Percentiles rank a stretch among this genome's conserved stretches.
phyloP scores from a whole-genome alignment of 805 yeast species.

The Candida chauliodis region DNA sequence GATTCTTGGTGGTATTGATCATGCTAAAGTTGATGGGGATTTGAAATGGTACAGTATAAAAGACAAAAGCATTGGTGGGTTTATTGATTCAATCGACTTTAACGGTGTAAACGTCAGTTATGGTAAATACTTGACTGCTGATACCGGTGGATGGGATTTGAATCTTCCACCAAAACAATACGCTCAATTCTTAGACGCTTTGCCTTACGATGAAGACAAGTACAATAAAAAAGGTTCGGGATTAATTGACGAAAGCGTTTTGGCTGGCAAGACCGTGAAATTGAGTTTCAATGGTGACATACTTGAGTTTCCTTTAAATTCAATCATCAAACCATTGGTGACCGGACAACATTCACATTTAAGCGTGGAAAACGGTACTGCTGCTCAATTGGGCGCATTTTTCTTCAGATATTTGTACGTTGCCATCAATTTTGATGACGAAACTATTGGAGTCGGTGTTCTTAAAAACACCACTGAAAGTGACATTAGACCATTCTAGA shows the following conservation, averaged over 20 bases:
- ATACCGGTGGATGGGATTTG: not conserved
- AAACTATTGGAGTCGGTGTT: not conserved
- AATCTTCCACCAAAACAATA: not conserved
- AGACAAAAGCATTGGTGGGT: not conserved
- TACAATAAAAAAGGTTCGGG: not conserved
- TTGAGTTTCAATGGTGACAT: not conserved
- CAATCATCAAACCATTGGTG: not conserved
- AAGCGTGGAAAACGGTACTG: not conserved
- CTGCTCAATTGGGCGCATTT: slow-evolving; percentile 1
- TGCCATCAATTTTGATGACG: slow-evolving; percentile 2
- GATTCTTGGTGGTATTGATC: slow-evolving; percentile 1
- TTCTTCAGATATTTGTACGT: slow-evolving; percentile 1
- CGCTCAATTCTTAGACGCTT: not conserved
- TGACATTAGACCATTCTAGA: not conserved
- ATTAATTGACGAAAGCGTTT: not conserved
- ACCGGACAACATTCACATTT: not conserved
- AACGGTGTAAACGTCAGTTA: not conserved
- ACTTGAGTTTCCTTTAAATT: not conserved
- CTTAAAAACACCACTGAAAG: slow-evolving; percentile 1
- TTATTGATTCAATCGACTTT: not conserved
- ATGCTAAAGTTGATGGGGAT: slow-evolving; percentile 2
- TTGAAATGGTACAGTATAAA: not conserved
- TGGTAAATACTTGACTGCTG: not conserved
- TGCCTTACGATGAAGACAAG: not conserved
- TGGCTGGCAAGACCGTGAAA: not conserved